Evolutionary conservation across 495 filamentous ascomycete genomes (phyloP), one percentile per base, ranked within the genome.

Genomic region (Daldinia loculata): DNA sequence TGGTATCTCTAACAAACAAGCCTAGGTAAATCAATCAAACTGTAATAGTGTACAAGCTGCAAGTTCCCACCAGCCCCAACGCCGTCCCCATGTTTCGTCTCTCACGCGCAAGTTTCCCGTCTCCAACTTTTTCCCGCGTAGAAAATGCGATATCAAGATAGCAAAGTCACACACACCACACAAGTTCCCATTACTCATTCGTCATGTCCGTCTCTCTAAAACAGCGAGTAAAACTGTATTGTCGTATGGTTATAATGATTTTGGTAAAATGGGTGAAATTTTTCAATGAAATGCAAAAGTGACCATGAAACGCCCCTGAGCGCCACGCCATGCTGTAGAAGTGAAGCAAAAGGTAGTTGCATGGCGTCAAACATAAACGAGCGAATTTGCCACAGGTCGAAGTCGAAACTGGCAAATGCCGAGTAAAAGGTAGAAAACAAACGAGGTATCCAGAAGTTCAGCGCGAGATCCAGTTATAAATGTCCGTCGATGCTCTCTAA

Each of bases 321-420:
- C 75, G 75, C 74, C 75, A 65, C 68, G 71, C 74, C 75, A 77
- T 77, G 75, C 73, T 53, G 45, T 22, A n/a, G 71, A 71, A 69
- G 56, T 51, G 45, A 70, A 76, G 29, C 6, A 38, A 51, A 41
- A 50, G 26, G 32, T 48, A 55, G n/a, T 41, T 68, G 72, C 72
- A 75, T 75, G 75, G 71, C 68, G 75, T 45, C 63, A 60, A 59
- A 66, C 48, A 26, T 51, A 69, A 69, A 72, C 29, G 69, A 63
- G 73, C 57, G 70, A 48, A 60, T 53, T 45, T 66, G 56, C 30
- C 56, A 51, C 43, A 71, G 24, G 55, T 58, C 22, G 38, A 61
- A 70, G 61, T 62, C 43, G 34, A 70, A 72, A 41, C 36, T 51
- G 27, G 50, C 53, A 34, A 72, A 60, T 69, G 60, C 69, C 58